Conservation (phyloP, 495 filamentous ascomycete genomes). For the Penicillium soppii region DNA sequence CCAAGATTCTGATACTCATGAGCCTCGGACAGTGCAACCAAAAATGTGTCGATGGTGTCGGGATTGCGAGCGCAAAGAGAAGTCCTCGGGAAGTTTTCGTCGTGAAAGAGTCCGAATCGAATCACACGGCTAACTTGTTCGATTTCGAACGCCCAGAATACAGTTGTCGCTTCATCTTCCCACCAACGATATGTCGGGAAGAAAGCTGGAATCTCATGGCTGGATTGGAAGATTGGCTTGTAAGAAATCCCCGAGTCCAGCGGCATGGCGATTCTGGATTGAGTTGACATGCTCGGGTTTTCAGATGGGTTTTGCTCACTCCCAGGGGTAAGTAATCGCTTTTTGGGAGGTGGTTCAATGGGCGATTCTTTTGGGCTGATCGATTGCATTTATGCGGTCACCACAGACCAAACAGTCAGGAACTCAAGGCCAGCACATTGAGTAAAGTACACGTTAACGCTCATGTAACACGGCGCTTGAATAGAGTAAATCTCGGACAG, state of each 20-base stretch:
- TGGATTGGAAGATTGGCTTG: slow-evolving; percentile 31
- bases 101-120: slow-evolving; percentile 37
- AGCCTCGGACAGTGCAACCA: slow-evolving; percentile 26
- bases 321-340: background rate
- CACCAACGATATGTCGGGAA: slow-evolving; percentile 37
- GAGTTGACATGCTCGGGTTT: slow-evolving; percentile 6
- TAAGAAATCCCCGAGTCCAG: slow-evolving; percentile 24
- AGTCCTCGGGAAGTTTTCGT: slow-evolving; percentile 34
- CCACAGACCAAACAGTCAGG: background rate
- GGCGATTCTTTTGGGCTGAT: slow-evolving; percentile 7
- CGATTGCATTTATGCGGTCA: slow-evolving; percentile 22
- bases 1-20: slow-evolving; percentile 27
- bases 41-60: slow-evolving; percentile 33
- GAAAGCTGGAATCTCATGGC: slow-evolving; percentile 34
- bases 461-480: slow-evolving; percentile 15
- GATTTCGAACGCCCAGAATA: slow-evolving; percentile 44
- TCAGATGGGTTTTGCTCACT: background rate
- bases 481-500: slow-evolving; percentile 2
- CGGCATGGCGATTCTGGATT: background rate
- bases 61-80: slow-evolving; percentile 33
- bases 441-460: slow-evolving; percentile 4
- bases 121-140: slow-evolving; percentile 39
- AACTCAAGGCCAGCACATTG: slow-evolving; percentile 12
- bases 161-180: slow-evolving; percentile 42
- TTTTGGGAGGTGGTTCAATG: slow-evolving; percentile 12